These are phyloP conservation scores for Aplosporella prunicola DNA, from an alignment of 2,329 filamentous ascomycete species.

Conservation along the genomic window DNA sequence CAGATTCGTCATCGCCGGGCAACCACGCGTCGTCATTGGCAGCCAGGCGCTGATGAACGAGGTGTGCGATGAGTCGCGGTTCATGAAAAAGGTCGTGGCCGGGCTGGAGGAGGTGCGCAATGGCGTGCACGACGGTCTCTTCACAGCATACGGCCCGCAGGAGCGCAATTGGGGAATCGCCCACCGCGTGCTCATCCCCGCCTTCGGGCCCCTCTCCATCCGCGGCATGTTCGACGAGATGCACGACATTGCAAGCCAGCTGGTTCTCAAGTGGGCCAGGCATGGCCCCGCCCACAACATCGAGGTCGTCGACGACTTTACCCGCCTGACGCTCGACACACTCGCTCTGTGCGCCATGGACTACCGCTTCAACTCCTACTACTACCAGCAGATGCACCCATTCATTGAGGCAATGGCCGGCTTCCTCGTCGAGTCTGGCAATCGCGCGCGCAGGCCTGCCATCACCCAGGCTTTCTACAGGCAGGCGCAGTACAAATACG, in stretches of 20 bases:
- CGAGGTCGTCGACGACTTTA: constrained; percentile 30
- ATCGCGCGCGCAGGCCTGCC: constrained; percentile 22
- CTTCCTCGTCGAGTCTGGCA: constrained; percentile 27
- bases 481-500: constrained; percentile 39
- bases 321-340: constrained; percentile 28
- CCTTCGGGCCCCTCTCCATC: constrained; percentile 61
- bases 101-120: constrained; percentile 26
- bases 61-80: constrained; percentile 30
- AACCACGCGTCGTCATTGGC: constrained; percentile 21
- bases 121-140: constrained; percentile 30
- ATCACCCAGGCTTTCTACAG: constrained; percentile 28
- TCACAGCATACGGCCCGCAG: constrained; percentile 31
- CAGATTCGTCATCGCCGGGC: constrained; percentile 21
- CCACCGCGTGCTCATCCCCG: constrained; percentile 55
- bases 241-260: constrained; percentile 53
- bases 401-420: constrained; percentile 30
- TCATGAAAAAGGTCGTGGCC: constrained; percentile 23
- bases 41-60: constrained; percentile 30
- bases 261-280: constrained; percentile 60
- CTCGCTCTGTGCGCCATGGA: constrained; percentile 32
- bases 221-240: constrained; percentile 53
- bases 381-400: constrained; percentile 27
- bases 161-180: constrained; percentile 43
- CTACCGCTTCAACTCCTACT: constrained; percentile 34
- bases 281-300: constrained; percentile 30